These are phyloP conservation scores for Elsinoe australis DNA, from an alignment of 2,329 filamentous ascomycete species.

Conservation along the genomic window DNA sequence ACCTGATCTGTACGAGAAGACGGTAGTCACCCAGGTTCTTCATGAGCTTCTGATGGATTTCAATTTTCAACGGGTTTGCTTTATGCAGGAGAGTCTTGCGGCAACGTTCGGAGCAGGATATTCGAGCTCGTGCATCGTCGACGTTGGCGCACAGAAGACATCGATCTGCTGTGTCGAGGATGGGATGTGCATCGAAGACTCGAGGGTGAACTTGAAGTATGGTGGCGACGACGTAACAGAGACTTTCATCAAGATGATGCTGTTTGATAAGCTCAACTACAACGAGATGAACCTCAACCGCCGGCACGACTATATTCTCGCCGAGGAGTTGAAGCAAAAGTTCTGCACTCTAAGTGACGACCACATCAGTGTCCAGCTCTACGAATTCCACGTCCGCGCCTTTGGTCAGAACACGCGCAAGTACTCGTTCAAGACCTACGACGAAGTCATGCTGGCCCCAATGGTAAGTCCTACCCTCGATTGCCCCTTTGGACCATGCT, in stretches of 20 bases:
- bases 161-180: slow-evolving; percentile 96
- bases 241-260: slow-evolving; percentile 95
- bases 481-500: background rate
- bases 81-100: slow-evolving; percentile 92
- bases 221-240: slow-evolving; percentile 90
- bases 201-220: slow-evolving; percentile 87
- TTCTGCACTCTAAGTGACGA: slow-evolving; percentile 86
- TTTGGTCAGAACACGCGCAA: slow-evolving; percentile 84
- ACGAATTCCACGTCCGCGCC: slow-evolving; percentile 83
- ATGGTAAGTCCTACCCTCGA: slow-evolving; percentile 47
- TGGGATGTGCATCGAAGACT: slow-evolving; percentile 89
- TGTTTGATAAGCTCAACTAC: slow-evolving; percentile 93
- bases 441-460: slow-evolving; percentile 87
- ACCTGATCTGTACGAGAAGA: slow-evolving; percentile 92
- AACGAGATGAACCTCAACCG: slow-evolving; percentile 84
- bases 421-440: slow-evolving; percentile 94
- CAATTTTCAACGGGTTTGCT: slow-evolving; percentile 79
- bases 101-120: slow-evolving; percentile 94
- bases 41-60: slow-evolving; percentile 84
- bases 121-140: slow-evolving; percentile 87
- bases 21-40: slow-evolving; percentile 76
- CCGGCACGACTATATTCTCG: slow-evolving; percentile 84
- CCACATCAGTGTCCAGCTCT: slow-evolving; percentile 79
- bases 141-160: slow-evolving; percentile 95
- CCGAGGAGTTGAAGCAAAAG: slow-evolving; percentile 91